phyloP scores from a whole-genome alignment of 169 alveolate genomes.

The Fabrea salina region DNA sequence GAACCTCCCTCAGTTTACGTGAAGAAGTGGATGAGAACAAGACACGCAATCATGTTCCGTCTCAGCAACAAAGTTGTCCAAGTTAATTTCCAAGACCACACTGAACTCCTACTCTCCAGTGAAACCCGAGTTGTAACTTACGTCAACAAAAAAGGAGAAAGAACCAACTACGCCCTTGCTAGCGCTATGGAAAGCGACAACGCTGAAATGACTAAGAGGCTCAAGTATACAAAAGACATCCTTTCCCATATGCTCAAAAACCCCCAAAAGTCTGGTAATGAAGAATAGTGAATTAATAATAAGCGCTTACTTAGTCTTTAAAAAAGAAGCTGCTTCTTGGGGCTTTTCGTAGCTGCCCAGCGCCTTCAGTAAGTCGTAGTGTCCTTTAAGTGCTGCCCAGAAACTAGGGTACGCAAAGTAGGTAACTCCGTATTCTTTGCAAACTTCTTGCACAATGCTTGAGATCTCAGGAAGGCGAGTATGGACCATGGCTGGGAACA shows the following conservation, averaged over 20 bases:
- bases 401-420: conserved; percentile 5
- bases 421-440: conserved; percentile 25
- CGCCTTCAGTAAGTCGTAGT: background rate
- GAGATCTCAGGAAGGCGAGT: conserved; percentile 10
- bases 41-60: conserved; percentile 85
- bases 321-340: background rate
- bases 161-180: conserved; percentile 68
- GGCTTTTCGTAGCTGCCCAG: conserved; percentile 12
- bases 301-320: too few relatives aligned
- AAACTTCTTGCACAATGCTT: conserved; percentile 20
- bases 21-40: conserved; percentile 87
- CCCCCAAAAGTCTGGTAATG: too few relatives aligned
- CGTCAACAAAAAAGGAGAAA: conserved; percentile 77
- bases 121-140: conserved; percentile 76
- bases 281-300: too few relatives aligned
- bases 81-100: conserved; percentile 80
- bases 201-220: conserved; percentile 84
- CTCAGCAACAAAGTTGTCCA: conserved; percentile 85
- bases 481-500: conserved; percentile 34
- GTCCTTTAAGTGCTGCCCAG: conserved; percentile 21
- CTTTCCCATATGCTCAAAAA: conserved; percentile 77
- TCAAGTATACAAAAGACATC: conserved; percentile 75
- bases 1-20: conserved; percentile 65
- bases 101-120: conserved; percentile 77
- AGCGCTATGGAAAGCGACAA: conserved; percentile 79